These are phyloP conservation scores for Colletotrichum nymphaeae DNA, from an alignment of 2,329 filamentous ascomycete genomes.

Conservation along the genomic window DNA sequence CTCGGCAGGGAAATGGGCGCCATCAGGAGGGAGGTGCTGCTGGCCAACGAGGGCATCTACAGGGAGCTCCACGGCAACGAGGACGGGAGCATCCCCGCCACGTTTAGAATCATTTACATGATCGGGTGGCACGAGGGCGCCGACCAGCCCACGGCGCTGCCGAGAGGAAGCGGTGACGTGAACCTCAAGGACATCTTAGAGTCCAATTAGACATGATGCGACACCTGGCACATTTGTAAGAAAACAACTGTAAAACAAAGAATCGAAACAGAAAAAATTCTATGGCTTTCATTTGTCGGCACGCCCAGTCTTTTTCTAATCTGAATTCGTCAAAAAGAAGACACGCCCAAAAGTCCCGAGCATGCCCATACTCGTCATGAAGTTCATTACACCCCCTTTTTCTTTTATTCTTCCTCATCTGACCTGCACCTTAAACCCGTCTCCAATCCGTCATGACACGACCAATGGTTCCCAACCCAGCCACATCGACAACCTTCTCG, in stretches of 20 bases:
- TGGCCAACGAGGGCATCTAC: conserved; percentile 92
- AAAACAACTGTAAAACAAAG: conserved; percentile 17
- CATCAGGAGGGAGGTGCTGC: conserved; percentile 83
- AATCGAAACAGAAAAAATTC: no score
- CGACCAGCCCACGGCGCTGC: conserved; percentile 81
- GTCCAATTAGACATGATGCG: conserved; percentile 48
- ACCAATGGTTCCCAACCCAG: conserved; percentile 90
- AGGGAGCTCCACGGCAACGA: conserved; percentile 85
- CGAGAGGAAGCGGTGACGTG: conserved; percentile 85
- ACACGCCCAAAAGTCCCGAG: conserved; percentile 3
- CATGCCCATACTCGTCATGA: conserved; percentile 30
- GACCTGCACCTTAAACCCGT: conserved; percentile 71
- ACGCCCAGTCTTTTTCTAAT: conserved; percentile 23
- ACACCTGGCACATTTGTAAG: background rate
- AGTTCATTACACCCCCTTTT: conserved; percentile 17
- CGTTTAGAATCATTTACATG: conserved; percentile 97
- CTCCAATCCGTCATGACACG: conserved; percentile 97
- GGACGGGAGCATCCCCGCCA: conserved; percentile 83
- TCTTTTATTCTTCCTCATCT: background rate
- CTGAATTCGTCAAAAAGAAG: background rate
- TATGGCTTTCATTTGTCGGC: conserved; percentile 31
- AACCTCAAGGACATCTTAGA: conserved; percentile 86
- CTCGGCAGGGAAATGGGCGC: conserved; percentile 84
- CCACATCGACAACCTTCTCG: conserved; percentile 96
- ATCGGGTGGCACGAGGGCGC: conserved; percentile 95